Evolutionary conservation across 495 filamentous ascomycete genomes (phyloP).

Genomic region (Margaritispora aquatica): DNA sequence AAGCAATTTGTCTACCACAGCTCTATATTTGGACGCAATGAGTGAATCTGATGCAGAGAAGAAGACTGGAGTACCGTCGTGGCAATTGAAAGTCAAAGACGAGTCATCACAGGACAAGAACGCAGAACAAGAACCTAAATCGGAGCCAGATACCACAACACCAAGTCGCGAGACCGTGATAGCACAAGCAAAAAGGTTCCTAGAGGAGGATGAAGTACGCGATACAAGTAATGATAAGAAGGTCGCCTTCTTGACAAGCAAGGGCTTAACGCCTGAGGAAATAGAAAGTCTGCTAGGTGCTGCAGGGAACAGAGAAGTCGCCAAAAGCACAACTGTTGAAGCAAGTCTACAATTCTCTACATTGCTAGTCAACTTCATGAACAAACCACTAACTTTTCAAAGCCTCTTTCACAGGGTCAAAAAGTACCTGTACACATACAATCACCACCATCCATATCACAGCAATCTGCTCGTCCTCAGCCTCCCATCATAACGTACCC

Average conservation of each 20-base stretch:
- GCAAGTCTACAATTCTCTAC: background rate
- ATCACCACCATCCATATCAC: conserved; percentile 13
- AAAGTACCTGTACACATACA: conserved; percentile 1
- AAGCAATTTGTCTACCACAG: background rate
- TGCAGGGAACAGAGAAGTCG: conserved; percentile 18
- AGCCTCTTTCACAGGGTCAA: background rate
- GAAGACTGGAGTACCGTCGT: conserved; percentile 17
- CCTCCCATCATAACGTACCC: conserved; percentile 97
- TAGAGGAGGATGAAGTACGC: conserved; percentile 72
- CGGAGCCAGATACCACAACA: background rate
- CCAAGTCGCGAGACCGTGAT: conserved; percentile 37
- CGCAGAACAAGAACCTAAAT: conserved; percentile 13
- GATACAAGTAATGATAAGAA: conserved; percentile 66
- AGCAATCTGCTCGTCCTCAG: conserved; percentile 37
- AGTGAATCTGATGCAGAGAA: conserved; percentile 20
- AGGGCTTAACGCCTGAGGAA: conserved; percentile 64
- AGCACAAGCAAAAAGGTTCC: conserved; percentile 69
- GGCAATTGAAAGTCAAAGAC: conserved; percentile 14
- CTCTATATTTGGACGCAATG: conserved; percentile 10
- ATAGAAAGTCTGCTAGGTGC: conserved; percentile 58
- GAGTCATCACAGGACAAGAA: conserved; percentile 1
- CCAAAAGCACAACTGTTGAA: background rate
- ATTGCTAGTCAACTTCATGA: background rate
- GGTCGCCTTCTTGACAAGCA: conserved; percentile 69
- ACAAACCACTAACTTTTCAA: background rate